Percentiles rank a stretch among this genome's conserved stretches.
Conservation (phyloP, 495 filamentous ascomycete genomes). For the Aspergillus taichungensis region DNA sequence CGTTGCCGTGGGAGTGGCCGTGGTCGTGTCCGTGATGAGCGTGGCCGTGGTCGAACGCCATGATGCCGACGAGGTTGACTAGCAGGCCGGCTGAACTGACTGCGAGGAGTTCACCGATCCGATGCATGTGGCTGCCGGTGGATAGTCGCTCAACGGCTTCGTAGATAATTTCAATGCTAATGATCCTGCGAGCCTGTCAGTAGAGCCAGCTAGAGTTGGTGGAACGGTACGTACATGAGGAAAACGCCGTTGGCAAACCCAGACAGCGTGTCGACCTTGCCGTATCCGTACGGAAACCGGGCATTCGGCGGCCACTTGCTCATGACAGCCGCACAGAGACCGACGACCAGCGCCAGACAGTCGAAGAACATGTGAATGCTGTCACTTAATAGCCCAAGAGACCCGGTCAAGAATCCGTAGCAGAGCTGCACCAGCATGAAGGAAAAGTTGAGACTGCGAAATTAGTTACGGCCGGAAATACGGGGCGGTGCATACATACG, state of each 20-base stretch:
- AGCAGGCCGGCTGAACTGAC: slow-evolving; percentile 77
- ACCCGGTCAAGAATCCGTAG: slow-evolving; percentile 88
- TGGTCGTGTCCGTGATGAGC: slow-evolving; percentile 58
- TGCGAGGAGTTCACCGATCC: slow-evolving; percentile 76
- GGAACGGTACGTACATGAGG: slow-evolving; percentile 57
- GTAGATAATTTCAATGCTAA: slow-evolving; percentile 93
- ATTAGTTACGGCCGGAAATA: slow-evolving; percentile 7
- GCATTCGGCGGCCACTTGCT: slow-evolving; percentile 91
- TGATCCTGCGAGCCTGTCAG: slow-evolving; percentile 52
- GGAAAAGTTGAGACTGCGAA: slow-evolving; percentile 69
- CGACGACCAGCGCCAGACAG: slow-evolving; percentile 84
- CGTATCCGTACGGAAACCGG: slow-evolving; percentile 88
- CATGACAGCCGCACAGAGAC: slow-evolving; percentile 90
- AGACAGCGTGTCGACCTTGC: slow-evolving; percentile 92
- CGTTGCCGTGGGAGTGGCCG: slow-evolving; percentile 67
- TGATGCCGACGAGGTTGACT: slow-evolving; percentile 88
- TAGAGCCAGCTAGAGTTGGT: neutral
- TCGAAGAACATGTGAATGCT: slow-evolving; percentile 99
- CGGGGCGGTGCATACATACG: slow-evolving; percentile 39
- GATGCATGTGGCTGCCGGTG: slow-evolving; percentile 70
- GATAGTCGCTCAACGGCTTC: slow-evolving; percentile 84
- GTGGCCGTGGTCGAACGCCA: slow-evolving; percentile 69
- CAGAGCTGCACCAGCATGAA: slow-evolving; percentile 95
- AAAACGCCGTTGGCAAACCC: slow-evolving; percentile 97
- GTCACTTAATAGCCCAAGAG: slow-evolving; percentile 87